Percentiles rank a stretch among this genome's conserved stretches.
Evolutionary conservation across 2,329 filamentous ascomycete genomes (phyloP).

Genomic region (Chrysoporthe puriensis): DNA sequence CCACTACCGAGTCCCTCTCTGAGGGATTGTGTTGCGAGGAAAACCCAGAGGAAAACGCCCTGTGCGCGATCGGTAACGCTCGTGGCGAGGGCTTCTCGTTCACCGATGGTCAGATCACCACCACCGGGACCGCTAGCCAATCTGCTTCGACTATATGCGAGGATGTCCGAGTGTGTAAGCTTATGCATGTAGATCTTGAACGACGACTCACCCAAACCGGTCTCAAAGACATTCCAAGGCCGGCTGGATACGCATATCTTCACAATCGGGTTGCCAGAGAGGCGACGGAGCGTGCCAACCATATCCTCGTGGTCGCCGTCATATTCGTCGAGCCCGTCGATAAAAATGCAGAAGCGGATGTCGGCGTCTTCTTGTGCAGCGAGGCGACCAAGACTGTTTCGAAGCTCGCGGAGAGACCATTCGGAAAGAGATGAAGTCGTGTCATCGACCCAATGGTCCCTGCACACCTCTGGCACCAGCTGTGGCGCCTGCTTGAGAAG

Average conservation of each 20-base stretch:
- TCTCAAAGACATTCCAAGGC: conserved; percentile 37
- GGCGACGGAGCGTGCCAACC: conserved; percentile 27
- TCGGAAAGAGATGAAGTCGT: too few species aligned
- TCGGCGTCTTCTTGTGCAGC: background rate
- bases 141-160: conserved; percentile 28
- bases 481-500: background rate
- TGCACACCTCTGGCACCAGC: background rate
- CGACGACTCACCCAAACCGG: conserved; percentile 32
- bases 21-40: conserved; percentile 34
- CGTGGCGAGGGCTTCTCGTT: conserved; percentile 23
- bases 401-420: background rate
- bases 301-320: conserved; percentile 33
- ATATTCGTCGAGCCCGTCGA: conserved; percentile 41
- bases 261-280: conserved; percentile 21
- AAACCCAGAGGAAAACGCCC: conserved; percentile 40
- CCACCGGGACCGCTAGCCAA: conserved; percentile 31
- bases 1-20: conserved; percentile 32
- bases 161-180: conserved; percentile 33
- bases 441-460: too few species aligned
- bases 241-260: conserved; percentile 37
- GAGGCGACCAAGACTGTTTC: background rate
- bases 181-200: conserved; percentile 33
- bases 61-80: conserved; percentile 32
- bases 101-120: conserved; percentile 9
- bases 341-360: conserved; percentile 38